Evolutionary conservation across 257 asterid genomes (phyloP), one percentile per base, ranked within the genome.

Genomic region (Primulina eburnea): DNA sequence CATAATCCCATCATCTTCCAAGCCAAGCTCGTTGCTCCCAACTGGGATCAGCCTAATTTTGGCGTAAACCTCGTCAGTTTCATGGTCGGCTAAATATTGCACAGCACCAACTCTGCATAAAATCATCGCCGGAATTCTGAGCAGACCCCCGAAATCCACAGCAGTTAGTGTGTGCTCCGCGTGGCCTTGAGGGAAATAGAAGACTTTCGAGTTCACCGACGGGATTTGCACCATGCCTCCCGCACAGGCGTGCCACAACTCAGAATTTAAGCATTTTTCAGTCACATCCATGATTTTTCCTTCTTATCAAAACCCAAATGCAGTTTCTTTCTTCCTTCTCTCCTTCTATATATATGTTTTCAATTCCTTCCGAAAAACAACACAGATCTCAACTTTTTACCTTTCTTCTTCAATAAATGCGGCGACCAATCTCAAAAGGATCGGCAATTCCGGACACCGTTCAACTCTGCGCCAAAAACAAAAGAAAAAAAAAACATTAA

Each of bases 171-270:
- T 72, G 37, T 88, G 95, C 73, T 88, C 95, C 1, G 88, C 88
- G 37, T 88, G 95, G 4, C 95, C 95, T 75, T 88, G 95, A 0
- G 91, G 89, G 62, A 87, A 87, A 73, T 85, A 87, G 71, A 71
- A 81, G 16, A 87, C 83, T 57, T 72, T 81, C 8, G 88, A 78
- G 84, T 85, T 82, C 68, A 79, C 81, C 17, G 53, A 9, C 60
- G 90, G 95, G 81, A 83, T 78, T 57, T 85, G 86, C 21, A 87
- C 91, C 90, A 83, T 88, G 8, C 83, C 84, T 20, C 95, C 95
- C 0, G 95, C 95, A 65, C 92, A 88, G 7, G 91, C 95, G 40
- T 88, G 91, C 95, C 95, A 88, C 38, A 88, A 75, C 84, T 88
- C 88, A 20, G 89, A 73, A 56, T 88, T 91, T 74, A 85, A 76